These are phyloP conservation scores for Elaphomyces granulatus DNA, from an alignment of 495 filamentous ascomycete species.

Conservation along the genomic window DNA sequence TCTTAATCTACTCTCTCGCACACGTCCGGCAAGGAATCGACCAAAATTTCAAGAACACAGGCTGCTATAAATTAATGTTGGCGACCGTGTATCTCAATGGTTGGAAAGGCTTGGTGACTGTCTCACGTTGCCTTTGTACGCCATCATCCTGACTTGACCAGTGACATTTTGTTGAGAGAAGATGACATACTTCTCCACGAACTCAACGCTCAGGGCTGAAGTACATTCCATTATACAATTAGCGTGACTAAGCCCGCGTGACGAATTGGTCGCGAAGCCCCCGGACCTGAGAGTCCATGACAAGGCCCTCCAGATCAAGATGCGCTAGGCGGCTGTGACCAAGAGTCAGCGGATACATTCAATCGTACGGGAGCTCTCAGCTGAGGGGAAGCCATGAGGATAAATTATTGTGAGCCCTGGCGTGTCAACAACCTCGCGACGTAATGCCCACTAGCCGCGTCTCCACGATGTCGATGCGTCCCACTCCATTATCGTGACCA, in stretches of 20 bases:
- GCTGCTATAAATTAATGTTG: too few species aligned
- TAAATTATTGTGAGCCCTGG: slow-evolving; percentile 38
- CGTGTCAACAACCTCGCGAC: slow-evolving; percentile 83
- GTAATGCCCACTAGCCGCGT: slow-evolving; percentile 79
- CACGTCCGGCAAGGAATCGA: too few species aligned
- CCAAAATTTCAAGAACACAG: too few species aligned
- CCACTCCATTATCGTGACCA: slow-evolving; percentile 61
- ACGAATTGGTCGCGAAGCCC: slow-evolving; percentile 65
- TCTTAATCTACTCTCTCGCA: too few species aligned
- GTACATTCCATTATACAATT: slow-evolving; percentile 67
- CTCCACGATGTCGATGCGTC: slow-evolving; percentile 84
- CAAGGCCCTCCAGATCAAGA: slow-evolving; percentile 71
- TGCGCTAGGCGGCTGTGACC: slow-evolving; percentile 65
- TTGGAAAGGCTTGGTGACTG: too few species aligned
- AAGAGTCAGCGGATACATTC: too few species aligned
- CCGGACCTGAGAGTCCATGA: slow-evolving; percentile 73
- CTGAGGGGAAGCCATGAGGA: too few species aligned
- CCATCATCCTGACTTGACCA: slow-evolving; percentile 53
- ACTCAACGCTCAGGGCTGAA: slow-evolving; percentile 72
- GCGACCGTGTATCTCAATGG: too few species aligned
- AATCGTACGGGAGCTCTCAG: too few species aligned
- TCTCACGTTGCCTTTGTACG: slow-evolving; percentile 72
- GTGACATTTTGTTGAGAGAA: slow-evolving; percentile 55
- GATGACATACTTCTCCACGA: slow-evolving; percentile 57
- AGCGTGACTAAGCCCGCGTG: slow-evolving; percentile 58